phyloP scores from a whole-genome alignment of 2,329 filamentous ascomycete genomes.

The Phoma herbarum region DNA sequence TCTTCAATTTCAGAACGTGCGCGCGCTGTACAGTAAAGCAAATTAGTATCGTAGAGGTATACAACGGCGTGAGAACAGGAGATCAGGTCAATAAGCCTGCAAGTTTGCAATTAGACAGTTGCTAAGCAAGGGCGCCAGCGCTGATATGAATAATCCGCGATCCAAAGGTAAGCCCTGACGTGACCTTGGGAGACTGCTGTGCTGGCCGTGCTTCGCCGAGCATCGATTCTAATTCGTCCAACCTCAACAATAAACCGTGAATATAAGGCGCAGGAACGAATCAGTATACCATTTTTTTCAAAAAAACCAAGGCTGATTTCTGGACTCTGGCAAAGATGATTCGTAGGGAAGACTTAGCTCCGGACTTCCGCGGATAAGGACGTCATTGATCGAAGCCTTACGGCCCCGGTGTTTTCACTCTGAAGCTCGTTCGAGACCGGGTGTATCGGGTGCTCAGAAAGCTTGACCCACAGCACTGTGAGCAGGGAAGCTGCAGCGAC shows the following conservation, averaged over 20 bases:
- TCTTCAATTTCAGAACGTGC: slow-evolving; percentile 2
- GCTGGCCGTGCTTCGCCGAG: slow-evolving; percentile 20
- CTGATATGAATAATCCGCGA: slow-evolving; percentile 13
- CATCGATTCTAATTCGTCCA: not conserved
- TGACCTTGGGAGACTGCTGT: slow-evolving; percentile 10
- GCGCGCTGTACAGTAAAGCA: slow-evolving; percentile 8
- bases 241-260: not conserved
- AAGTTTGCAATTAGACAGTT: not conserved
- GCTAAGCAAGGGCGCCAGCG: slow-evolving; percentile 18
- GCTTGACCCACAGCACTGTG: not conserved
- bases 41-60: slow-evolving; percentile 6
- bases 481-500: slow-evolving; percentile 10
- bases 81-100: not conserved
- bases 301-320: not conserved
- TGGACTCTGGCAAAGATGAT: not conserved
- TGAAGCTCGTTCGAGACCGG: slow-evolving; percentile 10
- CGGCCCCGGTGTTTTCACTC: slow-evolving; percentile 11
- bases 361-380: slow-evolving; percentile 14
- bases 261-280: not conserved
- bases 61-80: not conserved
- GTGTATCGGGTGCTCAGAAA: not conserved
- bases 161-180: slow-evolving; percentile 19
- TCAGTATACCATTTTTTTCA: not conserved
- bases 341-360: slow-evolving; percentile 9
- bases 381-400: slow-evolving; percentile 9